A percentile compares a stretch with the other conserved stretches of the same genome.
Evolutionary conservation across 257 asterid genomes (phyloP).

Genomic region (Capsicum pubescens): DNA sequence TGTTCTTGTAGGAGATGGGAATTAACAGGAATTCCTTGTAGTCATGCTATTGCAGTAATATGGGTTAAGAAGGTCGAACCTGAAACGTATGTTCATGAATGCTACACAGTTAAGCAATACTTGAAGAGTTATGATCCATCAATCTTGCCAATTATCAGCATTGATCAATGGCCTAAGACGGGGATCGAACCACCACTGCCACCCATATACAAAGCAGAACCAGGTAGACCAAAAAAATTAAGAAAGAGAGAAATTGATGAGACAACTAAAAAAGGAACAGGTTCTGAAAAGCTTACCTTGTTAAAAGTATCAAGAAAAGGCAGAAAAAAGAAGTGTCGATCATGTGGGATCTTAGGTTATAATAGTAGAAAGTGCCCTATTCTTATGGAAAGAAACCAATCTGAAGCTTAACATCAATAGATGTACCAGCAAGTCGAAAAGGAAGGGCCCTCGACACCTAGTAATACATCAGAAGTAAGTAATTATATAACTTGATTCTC

Average conservation of each 20-base stretch:
- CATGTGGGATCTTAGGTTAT: background rate
- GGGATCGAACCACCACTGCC: background rate
- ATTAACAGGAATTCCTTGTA: constrained; percentile 13
- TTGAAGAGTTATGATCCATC: background rate
- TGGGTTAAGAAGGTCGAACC: background rate
- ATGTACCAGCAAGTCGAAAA: background rate
- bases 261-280: background rate
- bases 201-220: background rate
- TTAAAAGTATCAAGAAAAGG: background rate
- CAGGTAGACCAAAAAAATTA: background rate
- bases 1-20: constrained; percentile 4
- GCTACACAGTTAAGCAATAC: background rate
- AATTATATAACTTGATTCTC: background rate
- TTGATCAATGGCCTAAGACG: background rate
- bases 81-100: background rate
- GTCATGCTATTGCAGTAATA: constrained; percentile 9
- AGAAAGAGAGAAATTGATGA: background rate
- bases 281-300: background rate
- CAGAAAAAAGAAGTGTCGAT: background rate
- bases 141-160: background rate
- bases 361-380: background rate
- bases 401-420: background rate
- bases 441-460: background rate
- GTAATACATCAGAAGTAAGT: background rate
- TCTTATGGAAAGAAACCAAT: background rate